Conservation (phyloP, 352 stramenopile species). For the Phytophthora megakarya region DNA sequence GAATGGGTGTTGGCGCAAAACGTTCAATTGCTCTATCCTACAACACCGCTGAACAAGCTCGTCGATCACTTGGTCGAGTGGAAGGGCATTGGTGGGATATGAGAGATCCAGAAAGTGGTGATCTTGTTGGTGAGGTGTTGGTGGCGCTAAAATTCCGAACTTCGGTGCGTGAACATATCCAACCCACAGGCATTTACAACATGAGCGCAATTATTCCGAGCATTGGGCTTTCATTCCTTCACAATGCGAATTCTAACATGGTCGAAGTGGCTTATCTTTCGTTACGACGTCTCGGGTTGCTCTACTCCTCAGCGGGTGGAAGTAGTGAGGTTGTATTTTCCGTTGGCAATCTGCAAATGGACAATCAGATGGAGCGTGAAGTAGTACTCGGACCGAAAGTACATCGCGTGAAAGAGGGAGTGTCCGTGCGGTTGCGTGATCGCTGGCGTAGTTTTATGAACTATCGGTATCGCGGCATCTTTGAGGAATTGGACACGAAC, state of each 20-base stretch:
- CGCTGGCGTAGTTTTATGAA: constrained; percentile 85
- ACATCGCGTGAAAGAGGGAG: constrained; percentile 85
- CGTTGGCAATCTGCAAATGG: constrained; percentile 88
- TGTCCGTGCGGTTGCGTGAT: constrained; percentile 83
- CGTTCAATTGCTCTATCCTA: constrained; percentile 79
- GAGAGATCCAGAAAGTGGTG: constrained; percentile 69
- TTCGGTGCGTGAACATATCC: constrained; percentile 53
- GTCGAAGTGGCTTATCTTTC: constrained; percentile 90
- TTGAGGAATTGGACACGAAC: constrained; percentile 74
- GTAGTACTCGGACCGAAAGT: constrained; percentile 85
- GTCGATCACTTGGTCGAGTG: constrained; percentile 66
- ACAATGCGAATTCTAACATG: constrained; percentile 83
- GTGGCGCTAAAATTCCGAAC: constrained; percentile 85
- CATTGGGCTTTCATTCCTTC: constrained; percentile 81
- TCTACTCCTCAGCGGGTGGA: constrained; percentile 80
- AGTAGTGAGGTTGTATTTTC: constrained; percentile 85
- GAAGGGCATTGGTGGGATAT: constrained; percentile 90
- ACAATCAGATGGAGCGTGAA: constrained; percentile 90
- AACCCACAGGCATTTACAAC: constrained; percentile 71
- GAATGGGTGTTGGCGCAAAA: constrained; percentile 65
- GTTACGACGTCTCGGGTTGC: constrained; percentile 72
- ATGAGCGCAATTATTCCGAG: constrained; percentile 82
- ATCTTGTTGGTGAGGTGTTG: constrained; percentile 80
- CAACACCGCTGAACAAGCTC: constrained; percentile 75
- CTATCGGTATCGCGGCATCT: constrained; percentile 83